Evolutionary conservation across 2,329 filamentous ascomycete species (phyloP).

Genomic region (Xylaria sp.): DNA sequence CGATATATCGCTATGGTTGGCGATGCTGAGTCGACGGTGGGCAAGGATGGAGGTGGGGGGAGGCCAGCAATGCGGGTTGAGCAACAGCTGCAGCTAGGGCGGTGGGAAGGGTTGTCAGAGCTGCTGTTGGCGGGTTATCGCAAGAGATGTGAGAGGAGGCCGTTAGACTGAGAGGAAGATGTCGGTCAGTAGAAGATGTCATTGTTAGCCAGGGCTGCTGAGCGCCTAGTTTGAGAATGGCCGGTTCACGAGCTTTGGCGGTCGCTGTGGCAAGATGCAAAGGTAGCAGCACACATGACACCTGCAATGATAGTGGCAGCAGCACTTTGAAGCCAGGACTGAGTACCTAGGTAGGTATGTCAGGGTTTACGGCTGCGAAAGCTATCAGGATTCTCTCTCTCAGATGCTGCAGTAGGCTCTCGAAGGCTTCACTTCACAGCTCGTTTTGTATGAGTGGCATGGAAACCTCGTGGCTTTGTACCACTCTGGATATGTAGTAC

Average conservation of each 20-base stretch:
- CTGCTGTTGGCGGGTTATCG: background rate
- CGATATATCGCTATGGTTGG: background rate
- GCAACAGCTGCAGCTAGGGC: background rate
- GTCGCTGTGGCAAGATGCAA: background rate
- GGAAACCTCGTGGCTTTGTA: background rate
- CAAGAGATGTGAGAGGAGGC: background rate
- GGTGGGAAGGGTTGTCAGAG: background rate
- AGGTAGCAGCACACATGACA: background rate
- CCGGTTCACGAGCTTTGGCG: background rate
- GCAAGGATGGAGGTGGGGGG: background rate
- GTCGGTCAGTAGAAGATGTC: background rate
- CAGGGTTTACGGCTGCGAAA: background rate
- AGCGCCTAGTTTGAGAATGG: background rate
- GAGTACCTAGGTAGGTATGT: too few relatives aligned
- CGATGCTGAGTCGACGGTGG: background rate
- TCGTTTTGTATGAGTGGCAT: background rate
- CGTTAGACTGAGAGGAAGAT: background rate
- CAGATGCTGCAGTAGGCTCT: background rate
- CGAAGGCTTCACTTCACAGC: slow-evolving; percentile 2
- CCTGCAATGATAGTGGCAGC: background rate
- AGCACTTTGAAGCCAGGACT: background rate
- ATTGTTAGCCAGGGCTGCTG: background rate
- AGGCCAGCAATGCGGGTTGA: background rate
- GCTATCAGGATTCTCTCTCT: background rate
- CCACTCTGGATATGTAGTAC: background rate